Evolutionary conservation across 306 rosid species (phyloP).

Genomic region (Castanea sativa): DNA sequence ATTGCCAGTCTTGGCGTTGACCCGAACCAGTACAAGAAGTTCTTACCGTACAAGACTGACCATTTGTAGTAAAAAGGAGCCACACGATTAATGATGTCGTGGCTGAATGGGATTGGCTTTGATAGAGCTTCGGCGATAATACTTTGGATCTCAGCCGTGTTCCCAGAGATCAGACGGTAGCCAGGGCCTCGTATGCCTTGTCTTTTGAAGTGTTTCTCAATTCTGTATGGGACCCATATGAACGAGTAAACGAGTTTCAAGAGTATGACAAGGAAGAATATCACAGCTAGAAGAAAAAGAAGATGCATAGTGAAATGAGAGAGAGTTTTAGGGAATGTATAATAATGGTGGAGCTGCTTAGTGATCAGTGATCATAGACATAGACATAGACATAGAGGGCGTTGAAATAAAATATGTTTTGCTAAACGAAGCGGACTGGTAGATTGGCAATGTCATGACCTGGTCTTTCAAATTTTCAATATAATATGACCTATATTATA

Average conservation of each 20-base stretch:
- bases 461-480: no score
- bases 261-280: slow-evolving; percentile 15
- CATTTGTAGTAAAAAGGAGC: slow-evolving; percentile 58
- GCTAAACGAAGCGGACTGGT: background rate
- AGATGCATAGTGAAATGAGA: slow-evolving; percentile 21
- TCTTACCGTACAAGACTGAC: slow-evolving; percentile 59
- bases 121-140: slow-evolving; percentile 40
- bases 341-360: no score
- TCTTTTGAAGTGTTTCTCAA: slow-evolving; percentile 40
- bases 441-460: no score
- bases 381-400: background rate
- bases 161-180: slow-evolving; percentile 60
- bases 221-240: slow-evolving; percentile 52
- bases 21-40: slow-evolving; percentile 69
- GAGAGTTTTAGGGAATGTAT: background rate
- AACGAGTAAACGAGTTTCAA: slow-evolving; percentile 30
- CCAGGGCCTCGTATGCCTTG: slow-evolving; percentile 68
- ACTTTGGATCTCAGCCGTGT: slow-evolving; percentile 49
- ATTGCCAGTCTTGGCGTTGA: slow-evolving; percentile 54
- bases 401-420: background rate
- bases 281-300: background rate
- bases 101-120: slow-evolving; percentile 30
- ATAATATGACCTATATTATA: no score
- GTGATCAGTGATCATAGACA: no score
- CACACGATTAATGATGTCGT: slow-evolving; percentile 41